Conservation (phyloP, 352 stramenopile species). For the Nothophytophthora sp. region DNA sequence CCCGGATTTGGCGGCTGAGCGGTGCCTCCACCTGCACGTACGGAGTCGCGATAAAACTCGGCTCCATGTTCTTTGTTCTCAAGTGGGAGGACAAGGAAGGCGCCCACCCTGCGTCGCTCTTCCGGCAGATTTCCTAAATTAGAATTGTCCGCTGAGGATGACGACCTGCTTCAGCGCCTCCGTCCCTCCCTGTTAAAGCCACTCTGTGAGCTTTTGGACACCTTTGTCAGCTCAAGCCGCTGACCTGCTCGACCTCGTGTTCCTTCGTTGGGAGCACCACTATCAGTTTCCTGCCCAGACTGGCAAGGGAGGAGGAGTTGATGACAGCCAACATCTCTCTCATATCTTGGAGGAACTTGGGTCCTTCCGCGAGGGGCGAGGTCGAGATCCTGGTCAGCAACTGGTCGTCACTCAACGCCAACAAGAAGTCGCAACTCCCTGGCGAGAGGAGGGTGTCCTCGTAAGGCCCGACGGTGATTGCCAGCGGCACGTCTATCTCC, state of each 20-base stretch:
- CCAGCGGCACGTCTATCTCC: slow-evolving; percentile 10
- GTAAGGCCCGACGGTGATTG: slow-evolving; percentile 21
- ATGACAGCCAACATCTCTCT: slow-evolving; percentile 28
- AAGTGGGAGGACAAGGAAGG: neutral
- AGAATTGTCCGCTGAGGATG: no score
- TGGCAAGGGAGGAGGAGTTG: slow-evolving; percentile 16
- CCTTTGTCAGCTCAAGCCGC: neutral
- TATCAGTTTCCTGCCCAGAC: slow-evolving; percentile 10
- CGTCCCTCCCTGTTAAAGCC: no score
- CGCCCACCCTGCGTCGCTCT: neutral
- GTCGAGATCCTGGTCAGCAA: slow-evolving; percentile 25
- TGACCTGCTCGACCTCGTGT: neutral
- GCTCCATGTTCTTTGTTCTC: slow-evolving; percentile 35
- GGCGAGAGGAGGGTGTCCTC: slow-evolving; percentile 13
- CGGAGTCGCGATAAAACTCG: slow-evolving; percentile 53
- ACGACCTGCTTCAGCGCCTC: no score
- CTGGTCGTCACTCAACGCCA: slow-evolving; percentile 19
- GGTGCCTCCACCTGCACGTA: slow-evolving; percentile 41
- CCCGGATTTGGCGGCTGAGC: slow-evolving; percentile 44
- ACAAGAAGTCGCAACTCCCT: slow-evolving; percentile 13
- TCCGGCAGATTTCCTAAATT: neutral
- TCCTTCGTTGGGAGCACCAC: slow-evolving; percentile 5
- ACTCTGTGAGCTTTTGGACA: neutral
- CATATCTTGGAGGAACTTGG: slow-evolving; percentile 35
- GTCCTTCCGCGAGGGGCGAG: slow-evolving; percentile 25